Conservation (phyloP, 2,329 filamentous ascomycete genomes). For the Elsinoe perseae region DNA sequence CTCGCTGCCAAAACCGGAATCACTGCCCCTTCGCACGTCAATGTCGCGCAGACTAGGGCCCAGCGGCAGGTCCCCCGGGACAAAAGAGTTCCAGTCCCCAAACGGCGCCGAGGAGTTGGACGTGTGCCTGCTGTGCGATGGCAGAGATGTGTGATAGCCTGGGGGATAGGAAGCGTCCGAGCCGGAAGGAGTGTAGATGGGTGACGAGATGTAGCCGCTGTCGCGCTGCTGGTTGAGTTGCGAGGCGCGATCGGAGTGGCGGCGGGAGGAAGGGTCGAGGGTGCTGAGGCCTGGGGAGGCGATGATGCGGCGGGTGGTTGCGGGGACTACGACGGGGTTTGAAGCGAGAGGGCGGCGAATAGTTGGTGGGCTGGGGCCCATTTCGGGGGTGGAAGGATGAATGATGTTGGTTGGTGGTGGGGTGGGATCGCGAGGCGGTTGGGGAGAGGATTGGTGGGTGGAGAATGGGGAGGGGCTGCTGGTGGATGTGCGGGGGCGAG, state of each 20-base stretch:
- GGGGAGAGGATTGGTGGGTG: background rate
- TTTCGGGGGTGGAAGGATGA: background rate
- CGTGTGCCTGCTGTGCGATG: background rate
- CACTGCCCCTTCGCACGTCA: background rate
- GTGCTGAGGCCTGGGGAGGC: background rate
- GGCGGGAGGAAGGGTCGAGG: background rate
- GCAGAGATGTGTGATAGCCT: background rate
- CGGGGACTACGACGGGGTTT: background rate
- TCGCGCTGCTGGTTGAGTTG: background rate
- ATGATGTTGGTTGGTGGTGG: background rate
- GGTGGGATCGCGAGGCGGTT: background rate
- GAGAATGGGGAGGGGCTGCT: background rate
- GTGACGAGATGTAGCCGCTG: background rate
- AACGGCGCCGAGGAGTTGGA: background rate
- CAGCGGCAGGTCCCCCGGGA: background rate
- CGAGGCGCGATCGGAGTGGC: background rate
- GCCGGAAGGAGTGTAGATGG: constrained; percentile 1
- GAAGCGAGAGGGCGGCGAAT: background rate
- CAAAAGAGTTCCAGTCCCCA: background rate
- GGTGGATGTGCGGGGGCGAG: background rate
- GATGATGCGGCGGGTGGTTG: background rate
- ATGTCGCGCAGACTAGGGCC: background rate
- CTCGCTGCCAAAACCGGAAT: background rate
- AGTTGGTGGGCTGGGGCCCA: background rate
- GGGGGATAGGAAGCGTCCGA: background rate